Evolutionary conservation across 371 early-diverging fungal species (phyloP), one percentile per base, ranked within the genome.

Genomic region (Ordospora pajunii): DNA sequence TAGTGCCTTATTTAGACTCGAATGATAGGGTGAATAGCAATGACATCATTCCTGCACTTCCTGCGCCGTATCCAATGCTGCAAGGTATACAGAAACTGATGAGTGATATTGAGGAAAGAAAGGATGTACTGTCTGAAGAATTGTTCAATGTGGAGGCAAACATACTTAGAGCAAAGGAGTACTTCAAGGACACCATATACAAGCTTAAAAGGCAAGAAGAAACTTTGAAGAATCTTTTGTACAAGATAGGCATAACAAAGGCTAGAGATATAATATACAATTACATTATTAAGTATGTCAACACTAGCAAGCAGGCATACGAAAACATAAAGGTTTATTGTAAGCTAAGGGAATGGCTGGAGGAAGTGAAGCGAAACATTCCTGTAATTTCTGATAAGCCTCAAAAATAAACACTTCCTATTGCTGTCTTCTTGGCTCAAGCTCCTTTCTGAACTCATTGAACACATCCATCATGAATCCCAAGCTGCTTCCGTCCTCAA

Each of bases 121-220:
- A 76, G 65, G 63, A 74, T 19, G 45, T 69, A 43, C 70, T 81
- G 6, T 58, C 66, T 8, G 74, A 78, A 10, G 70, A 68, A 42
- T 54, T 78, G 17, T 19, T 74, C 49, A 67, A 74, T 22, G 58
- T 78, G 9, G 75, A 78, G 25, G 70, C 52, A 12, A 73, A 74
- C 65, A 64, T 78, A 6, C 66, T 65, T 8, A 22, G 82, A 67
- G 75, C 67, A n/a, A 70, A 80, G 21, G 64, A 58, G 22, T 71
- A 78, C 50, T 45, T 76, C 6, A 40, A 46, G 6, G 82, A 81
- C 25, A 42, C 58, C 46, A 51, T 62, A 10, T 50, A 67, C 37
- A 73, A 71, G 17, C 48, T 81, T 17, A 69, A 65, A 32, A 45
- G 71, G 0, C 27, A 70, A 19, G 43, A 73, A 2, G 48, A 17